These are phyloP conservation scores for Lepiota venenata DNA, from an alignment of 768 basidiomycete genomes.

Conservation along the genomic window DNA sequence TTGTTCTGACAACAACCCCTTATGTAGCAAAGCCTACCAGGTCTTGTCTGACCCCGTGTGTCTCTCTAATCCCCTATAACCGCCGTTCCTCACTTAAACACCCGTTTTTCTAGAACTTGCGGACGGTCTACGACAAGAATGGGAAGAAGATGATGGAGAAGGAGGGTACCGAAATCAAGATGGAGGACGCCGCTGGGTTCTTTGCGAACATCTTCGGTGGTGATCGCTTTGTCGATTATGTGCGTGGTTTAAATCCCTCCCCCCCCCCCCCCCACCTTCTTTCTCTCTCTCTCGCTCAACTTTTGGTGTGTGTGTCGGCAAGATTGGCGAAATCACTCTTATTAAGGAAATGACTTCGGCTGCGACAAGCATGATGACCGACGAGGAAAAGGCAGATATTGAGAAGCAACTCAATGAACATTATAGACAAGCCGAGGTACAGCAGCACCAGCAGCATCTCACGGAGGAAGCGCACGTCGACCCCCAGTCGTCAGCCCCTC, in stretches of 20 bases:
- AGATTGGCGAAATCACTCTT: slow-evolving; percentile 95
- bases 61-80: slow-evolving; percentile 12
- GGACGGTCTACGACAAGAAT: slow-evolving; percentile 92
- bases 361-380: slow-evolving; percentile 84
- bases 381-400: slow-evolving; percentile 88
- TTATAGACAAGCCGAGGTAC: slow-evolving; percentile 3
- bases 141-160: slow-evolving; percentile 88
- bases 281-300: neutral
- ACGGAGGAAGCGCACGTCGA: slow-evolving; percentile 2
- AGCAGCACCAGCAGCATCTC: slow-evolving; percentile 9
- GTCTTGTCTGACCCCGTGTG: slow-evolving; percentile 81
- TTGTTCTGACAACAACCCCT: neutral
- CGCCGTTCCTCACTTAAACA: neutral
- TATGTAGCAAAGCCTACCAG: slow-evolving; percentile 91
- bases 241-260: slow-evolving; percentile 38
- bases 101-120: slow-evolving; percentile 54
- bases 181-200: slow-evolving; percentile 93
- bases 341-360: slow-evolving; percentile 92
- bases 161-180: slow-evolving; percentile 61
- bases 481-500: slow-evolving; percentile 13
- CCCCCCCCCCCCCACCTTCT: neutral
- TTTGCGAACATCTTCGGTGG: slow-evolving; percentile 97
- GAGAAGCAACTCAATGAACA: slow-evolving; percentile 61
- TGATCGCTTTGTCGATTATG: slow-evolving; percentile 86
- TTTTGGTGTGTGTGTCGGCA: slow-evolving; percentile 24